Conservation (phyloP, 768 basidiomycete genomes). For the Trametes elegans region DNA sequence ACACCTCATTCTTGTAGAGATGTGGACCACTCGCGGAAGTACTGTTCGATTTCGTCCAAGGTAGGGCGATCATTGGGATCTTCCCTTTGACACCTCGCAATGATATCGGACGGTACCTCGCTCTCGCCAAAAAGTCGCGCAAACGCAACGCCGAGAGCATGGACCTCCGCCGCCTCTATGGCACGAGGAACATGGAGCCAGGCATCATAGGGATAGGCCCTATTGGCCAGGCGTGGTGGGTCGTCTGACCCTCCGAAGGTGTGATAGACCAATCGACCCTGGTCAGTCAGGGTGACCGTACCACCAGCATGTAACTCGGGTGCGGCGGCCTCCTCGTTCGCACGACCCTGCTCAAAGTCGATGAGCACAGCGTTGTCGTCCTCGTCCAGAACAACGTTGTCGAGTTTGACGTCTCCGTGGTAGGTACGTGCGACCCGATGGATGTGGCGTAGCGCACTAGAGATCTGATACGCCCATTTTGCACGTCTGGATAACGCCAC, state of each 20-base stretch:
- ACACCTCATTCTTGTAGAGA: too few species aligned
- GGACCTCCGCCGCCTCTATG: neutral
- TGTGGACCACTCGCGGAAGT: neutral
- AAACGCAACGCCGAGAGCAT: neutral
- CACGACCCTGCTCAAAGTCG: slow-evolving; percentile 1
- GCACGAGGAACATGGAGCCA: neutral
- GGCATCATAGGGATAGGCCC: neutral
- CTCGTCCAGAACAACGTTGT: slow-evolving; percentile 1
- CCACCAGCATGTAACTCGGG: neutral
- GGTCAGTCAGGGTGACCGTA: neutral
- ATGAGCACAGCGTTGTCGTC: neutral
- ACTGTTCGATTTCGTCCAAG: neutral
- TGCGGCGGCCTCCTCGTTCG: neutral
- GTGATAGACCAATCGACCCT: neutral
- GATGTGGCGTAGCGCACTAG: neutral
- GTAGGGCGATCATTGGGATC: neutral
- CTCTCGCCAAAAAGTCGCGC: neutral
- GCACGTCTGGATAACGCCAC: neutral
- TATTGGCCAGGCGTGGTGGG: neutral
- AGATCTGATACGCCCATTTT: neutral
- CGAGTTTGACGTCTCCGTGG: slow-evolving; percentile 3
- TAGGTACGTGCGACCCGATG: neutral
- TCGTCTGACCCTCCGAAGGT: neutral
- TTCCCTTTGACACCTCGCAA: neutral
- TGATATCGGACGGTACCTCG: neutral